Evolutionary conservation across 345 rosid genomes (phyloP).

Genomic region (Hibiscus trionum): DNA sequence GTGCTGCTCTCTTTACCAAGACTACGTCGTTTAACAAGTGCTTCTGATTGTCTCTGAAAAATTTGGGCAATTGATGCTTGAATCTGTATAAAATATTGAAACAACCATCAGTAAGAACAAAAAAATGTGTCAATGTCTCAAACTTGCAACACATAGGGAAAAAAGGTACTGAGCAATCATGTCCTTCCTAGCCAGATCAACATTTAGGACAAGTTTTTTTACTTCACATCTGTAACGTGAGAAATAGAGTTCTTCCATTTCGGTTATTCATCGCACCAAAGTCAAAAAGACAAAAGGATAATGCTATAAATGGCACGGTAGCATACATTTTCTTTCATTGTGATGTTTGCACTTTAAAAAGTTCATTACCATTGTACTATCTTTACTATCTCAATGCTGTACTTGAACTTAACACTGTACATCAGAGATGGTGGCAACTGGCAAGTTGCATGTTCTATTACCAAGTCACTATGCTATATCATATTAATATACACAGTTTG

Average conservation of each 20-base stretch:
- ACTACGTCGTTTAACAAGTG: conserved; percentile 54
- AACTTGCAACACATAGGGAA: background rate
- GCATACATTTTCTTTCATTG: background rate
- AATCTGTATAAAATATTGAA: conserved; percentile 44
- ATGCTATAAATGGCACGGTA: background rate
- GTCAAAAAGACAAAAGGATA: background rate
- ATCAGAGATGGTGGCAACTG: background rate
- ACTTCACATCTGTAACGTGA: background rate
- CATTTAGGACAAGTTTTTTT: background rate
- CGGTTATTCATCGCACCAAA: background rate
- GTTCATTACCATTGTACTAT: background rate
- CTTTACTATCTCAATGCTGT: background rate
- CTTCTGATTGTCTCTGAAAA: conserved; percentile 73
- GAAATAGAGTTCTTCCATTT: conserved; percentile 3
- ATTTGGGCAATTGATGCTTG: conserved; percentile 92
- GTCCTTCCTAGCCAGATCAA: background rate
- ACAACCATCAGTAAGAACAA: background rate
- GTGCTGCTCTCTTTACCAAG: conserved; percentile 46
- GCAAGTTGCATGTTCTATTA: background rate
- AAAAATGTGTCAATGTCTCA: background rate
- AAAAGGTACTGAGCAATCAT: background rate
- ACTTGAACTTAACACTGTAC: background rate
- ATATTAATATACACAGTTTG: too few species aligned
- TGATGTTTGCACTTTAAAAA: background rate
- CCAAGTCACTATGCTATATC: background rate